phyloP scores from a whole-genome alignment of 164 flowering plant genomes.

The Nelumbo lutea region DNA sequence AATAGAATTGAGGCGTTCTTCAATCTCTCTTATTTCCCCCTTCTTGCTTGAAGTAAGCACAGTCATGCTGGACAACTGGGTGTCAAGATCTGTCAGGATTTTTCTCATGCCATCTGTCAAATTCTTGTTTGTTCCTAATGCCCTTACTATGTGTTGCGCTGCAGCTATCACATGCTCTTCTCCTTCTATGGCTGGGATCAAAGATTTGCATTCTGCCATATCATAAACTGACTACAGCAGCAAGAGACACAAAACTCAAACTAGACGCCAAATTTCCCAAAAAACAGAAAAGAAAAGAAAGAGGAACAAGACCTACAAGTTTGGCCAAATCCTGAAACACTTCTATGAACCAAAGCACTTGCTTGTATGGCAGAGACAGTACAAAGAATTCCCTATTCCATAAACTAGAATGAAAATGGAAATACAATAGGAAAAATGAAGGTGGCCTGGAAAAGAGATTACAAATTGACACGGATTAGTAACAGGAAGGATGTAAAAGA shows the following conservation, averaged over 20 bases:
- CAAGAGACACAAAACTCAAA: background rate
- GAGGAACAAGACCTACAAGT: background rate
- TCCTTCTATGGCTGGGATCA: conserved; percentile 13
- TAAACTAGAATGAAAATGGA: background rate
- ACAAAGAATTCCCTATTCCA: background rate
- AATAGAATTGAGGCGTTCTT: conserved; percentile 23
- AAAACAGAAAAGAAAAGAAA: background rate
- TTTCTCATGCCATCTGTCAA: conserved; percentile 24
- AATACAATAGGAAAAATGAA: background rate
- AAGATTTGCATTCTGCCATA: conserved; percentile 17
- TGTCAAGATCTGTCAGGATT: conserved; percentile 29
- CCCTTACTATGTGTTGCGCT: conserved; percentile 33
- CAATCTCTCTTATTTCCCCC: conserved; percentile 15
- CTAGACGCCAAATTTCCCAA: background rate
- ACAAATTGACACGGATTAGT: background rate
- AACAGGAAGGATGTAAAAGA: background rate
- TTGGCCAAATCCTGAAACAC: background rate
- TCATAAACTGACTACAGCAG: background rate
- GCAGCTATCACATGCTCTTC: conserved; percentile 32
- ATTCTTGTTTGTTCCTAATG: conserved; percentile 20
- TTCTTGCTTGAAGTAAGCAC: background rate
- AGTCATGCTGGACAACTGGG: conserved; percentile 27
- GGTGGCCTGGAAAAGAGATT: background rate
- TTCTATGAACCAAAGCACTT: background rate
- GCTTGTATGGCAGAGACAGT: background rate